phyloP scores from a whole-genome alignment of 108 stramenopile genomes.

The Cyclotella atomus region DNA sequence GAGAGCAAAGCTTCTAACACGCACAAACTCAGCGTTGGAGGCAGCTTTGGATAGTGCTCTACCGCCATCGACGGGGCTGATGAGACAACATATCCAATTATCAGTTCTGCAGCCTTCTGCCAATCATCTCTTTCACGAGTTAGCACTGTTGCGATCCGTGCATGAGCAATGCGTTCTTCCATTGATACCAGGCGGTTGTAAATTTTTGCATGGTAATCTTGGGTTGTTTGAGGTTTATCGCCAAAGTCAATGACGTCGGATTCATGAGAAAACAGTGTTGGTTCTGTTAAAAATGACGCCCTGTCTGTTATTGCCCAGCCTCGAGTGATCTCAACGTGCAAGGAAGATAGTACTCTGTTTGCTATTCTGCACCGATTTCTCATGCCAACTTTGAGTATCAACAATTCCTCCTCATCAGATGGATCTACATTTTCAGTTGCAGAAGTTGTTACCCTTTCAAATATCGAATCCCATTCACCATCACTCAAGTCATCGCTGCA shows the following conservation, averaged over 20 bases:
- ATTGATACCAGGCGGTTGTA: constrained; percentile 56
- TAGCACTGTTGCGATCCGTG: constrained; percentile 52
- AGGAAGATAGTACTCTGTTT: constrained; percentile 37
- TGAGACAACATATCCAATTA: constrained; percentile 62
- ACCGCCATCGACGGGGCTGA: constrained; percentile 54
- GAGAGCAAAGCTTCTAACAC: constrained; percentile 68
- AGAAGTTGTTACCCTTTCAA: constrained; percentile 19
- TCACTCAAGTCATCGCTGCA: constrained; percentile 44
- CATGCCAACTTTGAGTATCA: constrained; percentile 54
- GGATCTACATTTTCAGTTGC: neutral
- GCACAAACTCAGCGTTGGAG: constrained; percentile 75
- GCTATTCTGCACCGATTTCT: constrained; percentile 51
- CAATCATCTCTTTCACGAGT: constrained; percentile 47
- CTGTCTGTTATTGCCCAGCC: constrained; percentile 65
- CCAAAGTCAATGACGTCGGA: constrained; percentile 18
- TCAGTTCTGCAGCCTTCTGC: constrained; percentile 46
- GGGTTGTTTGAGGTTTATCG: constrained; percentile 5
- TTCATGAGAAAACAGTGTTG: constrained; percentile 49
- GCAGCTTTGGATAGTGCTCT: constrained; percentile 65
- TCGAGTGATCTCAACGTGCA: constrained; percentile 61
- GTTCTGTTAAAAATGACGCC: constrained; percentile 26
- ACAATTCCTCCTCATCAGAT: constrained; percentile 16
- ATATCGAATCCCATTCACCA: constrained; percentile 35
- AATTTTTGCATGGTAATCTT: constrained; percentile 48
- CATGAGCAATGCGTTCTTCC: constrained; percentile 63